A percentile compares a stretch with the other conserved stretches of the same genome.
Conservation (phyloP, 179 eudicot species). For the Patellifolia procumbens region DNA sequence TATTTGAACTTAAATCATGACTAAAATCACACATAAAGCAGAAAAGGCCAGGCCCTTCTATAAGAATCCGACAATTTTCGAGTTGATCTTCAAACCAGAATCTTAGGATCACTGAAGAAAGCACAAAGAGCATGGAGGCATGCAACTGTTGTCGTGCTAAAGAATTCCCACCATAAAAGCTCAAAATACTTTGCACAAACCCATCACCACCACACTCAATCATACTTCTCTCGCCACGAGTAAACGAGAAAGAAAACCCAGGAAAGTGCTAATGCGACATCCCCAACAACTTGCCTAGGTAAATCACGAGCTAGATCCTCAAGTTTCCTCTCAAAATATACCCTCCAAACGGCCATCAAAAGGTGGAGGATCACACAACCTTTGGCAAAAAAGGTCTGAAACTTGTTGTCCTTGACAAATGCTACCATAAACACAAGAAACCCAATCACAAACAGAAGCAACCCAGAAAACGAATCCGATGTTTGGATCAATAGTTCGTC, state of each 20-base stretch:
- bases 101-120: constrained; percentile 1
- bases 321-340: constrained; percentile 75
- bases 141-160: not conserved
- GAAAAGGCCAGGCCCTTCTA: too few species aligned
- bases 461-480: constrained; percentile 88
- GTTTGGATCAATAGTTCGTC: constrained; percentile 74
- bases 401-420: constrained; percentile 69
- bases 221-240: constrained; percentile 97
- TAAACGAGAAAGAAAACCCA: constrained; percentile 87
- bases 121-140: not conserved
- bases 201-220: constrained; percentile 29
- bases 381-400: constrained; percentile 80
- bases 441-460: constrained; percentile 81
- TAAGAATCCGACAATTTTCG: not conserved
- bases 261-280: constrained; percentile 67
- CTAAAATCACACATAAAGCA: too few species aligned
- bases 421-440: constrained; percentile 90
- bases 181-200: not conserved
- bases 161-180: not conserved
- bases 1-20: not conserved
- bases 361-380: constrained; percentile 90
- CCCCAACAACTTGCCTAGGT: constrained; percentile 75
- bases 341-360: constrained; percentile 88
- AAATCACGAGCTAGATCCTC: constrained; percentile 73
- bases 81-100: constrained; percentile 1